Evolutionary conservation across 768 basidiomycete species (phyloP), one percentile per base, ranked within the genome.

Genomic region (Termitomyces sp.): DNA sequence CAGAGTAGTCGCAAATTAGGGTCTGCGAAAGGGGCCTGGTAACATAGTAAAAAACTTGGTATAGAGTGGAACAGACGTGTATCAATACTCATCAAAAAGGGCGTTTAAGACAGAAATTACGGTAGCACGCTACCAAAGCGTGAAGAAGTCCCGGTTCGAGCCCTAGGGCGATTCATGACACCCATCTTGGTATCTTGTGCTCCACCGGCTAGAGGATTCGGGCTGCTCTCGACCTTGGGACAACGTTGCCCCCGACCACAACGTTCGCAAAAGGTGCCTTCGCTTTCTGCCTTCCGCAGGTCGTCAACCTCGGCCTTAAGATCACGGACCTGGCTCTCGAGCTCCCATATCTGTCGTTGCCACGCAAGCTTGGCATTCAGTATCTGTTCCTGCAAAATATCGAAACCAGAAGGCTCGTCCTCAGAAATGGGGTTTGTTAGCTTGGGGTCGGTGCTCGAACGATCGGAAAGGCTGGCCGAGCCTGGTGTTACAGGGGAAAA

Each of bases 311-410:
- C 88, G 20, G 80, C 76, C 61, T 88, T 86, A 57, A 93, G 74
- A 67, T 87, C 86, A 48, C 82, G 81, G 45, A 93, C 81, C 67
- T 89, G 87, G 13, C 82, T 81, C 66, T 89, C 89, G 51, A 93
- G 73, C 65, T 91, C 90, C 85, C 81, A 84, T 51, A 91, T 80
- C 58, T 88, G 85, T 57, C 77, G 81, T 65, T 89, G 87, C 86
- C 87, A 91, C 22, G 80, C 81, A 62, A 80, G 79, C 54, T 86
- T 84, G 26, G 84, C 72, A 9, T 76, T 74, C 37, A 72, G 65
- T 37, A 91, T 74, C 67, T 89, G 84, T 33, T 88, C 83, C 65
- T 85, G 88, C 36, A 89, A 70, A 20, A 77, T 72, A 58, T 77
- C 76, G 39, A 88, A 75, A 32, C 80, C 69, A 24, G 76, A 62